Percentiles rank a stretch among this genome's conserved stretches.
These are phyloP conservation scores for Gnomoniopsis smithogilvyi DNA, from an alignment of 2,329 filamentous ascomycete genomes.

Conservation along the genomic window DNA sequence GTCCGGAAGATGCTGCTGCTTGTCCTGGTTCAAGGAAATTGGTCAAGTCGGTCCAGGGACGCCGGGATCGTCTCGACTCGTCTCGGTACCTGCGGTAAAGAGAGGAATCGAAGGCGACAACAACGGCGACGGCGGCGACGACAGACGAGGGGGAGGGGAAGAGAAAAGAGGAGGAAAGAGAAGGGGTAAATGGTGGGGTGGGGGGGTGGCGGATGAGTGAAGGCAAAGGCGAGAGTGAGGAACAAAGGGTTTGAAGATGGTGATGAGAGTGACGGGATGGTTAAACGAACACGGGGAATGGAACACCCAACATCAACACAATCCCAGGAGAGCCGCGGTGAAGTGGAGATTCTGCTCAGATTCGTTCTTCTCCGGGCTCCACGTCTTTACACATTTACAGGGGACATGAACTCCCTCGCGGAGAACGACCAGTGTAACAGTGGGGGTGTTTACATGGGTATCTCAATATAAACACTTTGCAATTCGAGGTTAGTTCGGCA, in stretches of 20 bases:
- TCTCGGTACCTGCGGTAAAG: constrained; percentile 1
- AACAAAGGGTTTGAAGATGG: neutral
- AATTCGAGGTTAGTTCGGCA: neutral
- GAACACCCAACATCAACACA: neutral
- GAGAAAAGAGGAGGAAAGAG: neutral
- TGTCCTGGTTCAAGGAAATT: neutral
- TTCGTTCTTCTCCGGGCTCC: neutral
- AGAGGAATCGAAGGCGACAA: neutral
- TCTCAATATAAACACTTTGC: neutral
- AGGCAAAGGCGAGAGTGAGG: neutral
- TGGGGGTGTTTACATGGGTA: neutral
- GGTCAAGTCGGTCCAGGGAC: neutral
- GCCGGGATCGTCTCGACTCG: constrained; percentile 6
- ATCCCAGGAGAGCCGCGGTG: neutral
- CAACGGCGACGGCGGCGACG: neutral
- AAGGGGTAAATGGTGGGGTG: neutral
- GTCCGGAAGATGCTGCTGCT: neutral
- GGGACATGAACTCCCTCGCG: neutral
- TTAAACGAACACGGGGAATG: constrained; percentile 1
- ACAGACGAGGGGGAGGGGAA: neutral
- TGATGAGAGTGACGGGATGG: constrained; percentile 1
- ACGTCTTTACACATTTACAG: neutral
- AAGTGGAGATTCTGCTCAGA: neutral
- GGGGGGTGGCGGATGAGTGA: neutral
- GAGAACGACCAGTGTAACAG: neutral